phyloP scores from a whole-genome alignment of 1,139 yeast genomes.

The Pichia sp. region DNA sequence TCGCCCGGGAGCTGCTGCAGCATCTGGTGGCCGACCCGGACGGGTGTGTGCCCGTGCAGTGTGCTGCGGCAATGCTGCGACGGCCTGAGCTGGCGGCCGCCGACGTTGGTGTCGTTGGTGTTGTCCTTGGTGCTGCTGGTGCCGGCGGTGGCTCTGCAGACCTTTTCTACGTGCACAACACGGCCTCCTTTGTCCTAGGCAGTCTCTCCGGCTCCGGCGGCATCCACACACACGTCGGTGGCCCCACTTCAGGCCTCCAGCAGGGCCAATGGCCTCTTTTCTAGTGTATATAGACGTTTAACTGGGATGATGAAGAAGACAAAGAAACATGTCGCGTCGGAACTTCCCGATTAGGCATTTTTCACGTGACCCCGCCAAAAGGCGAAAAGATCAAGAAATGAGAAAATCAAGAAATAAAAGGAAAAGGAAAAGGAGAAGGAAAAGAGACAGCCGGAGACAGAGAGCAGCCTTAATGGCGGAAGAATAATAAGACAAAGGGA shows the following conservation, averaged over 20 bases:
- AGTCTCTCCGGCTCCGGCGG: not conserved
- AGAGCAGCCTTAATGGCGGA: too few relatives aligned
- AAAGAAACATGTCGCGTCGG: not conserved
- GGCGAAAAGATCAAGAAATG: not conserved
- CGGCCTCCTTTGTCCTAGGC: slow-evolving; percentile 4
- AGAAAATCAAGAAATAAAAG: too few relatives aligned
- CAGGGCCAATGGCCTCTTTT: not conserved
- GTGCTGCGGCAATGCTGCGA: slow-evolving; percentile 9
- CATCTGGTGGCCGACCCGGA: not conserved
- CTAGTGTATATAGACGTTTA: not conserved
- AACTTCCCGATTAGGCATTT: not conserved
- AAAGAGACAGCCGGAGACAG: too few relatives aligned
- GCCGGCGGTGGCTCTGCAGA: not conserved
- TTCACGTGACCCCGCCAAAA: not conserved
- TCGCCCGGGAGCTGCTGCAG: slow-evolving; percentile 4
- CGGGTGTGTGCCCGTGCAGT: not conserved
- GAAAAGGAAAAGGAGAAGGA: too few relatives aligned
- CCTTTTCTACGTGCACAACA: slow-evolving; percentile 2
- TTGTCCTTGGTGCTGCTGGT: not conserved
- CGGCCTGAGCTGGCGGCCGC: not conserved
- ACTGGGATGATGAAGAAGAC: not conserved
- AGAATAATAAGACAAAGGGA: too few relatives aligned
- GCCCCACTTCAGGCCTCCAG: not conserved
- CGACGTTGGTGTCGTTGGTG: slow-evolving; percentile 1
- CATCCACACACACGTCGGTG: not conserved